phyloP scores from a whole-genome alignment of 108 stramenopile genomes.

The Nannochloropsis granulata region DNA sequence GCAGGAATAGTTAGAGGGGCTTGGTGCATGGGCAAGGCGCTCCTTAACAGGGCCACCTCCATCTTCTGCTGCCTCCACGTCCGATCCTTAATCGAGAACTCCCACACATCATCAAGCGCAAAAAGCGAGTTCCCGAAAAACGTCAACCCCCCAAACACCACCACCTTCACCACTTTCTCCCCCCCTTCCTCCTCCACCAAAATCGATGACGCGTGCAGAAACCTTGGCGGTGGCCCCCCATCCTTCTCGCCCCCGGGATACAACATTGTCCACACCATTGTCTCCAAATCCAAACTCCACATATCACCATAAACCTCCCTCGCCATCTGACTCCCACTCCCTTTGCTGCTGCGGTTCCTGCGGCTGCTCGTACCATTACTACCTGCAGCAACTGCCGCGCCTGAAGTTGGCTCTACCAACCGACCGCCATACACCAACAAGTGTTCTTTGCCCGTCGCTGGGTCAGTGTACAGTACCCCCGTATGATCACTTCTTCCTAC shows the following conservation, averaged over 20 bases:
- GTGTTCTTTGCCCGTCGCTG: background rate
- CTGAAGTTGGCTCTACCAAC: background rate
- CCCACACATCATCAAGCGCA: background rate
- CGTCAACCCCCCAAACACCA: background rate
- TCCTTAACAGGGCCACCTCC: background rate
- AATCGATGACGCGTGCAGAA: background rate
- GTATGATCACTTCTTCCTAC: background rate
- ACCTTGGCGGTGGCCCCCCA: background rate
- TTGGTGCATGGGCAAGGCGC: background rate
- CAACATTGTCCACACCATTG: background rate
- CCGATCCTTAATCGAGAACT: background rate
- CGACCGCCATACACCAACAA: background rate
- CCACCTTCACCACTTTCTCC: background rate
- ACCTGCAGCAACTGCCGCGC: background rate
- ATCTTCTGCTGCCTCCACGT: background rate
- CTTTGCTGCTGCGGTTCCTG: background rate
- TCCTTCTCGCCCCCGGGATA: background rate
- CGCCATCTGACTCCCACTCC: background rate
- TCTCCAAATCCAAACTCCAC: background rate
- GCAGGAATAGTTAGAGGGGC: background rate
- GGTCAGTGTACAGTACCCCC: background rate
- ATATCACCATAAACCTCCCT: background rate
- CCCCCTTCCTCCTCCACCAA: background rate
- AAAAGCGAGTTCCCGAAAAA: background rate
- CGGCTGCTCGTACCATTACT: no score